Percentiles rank a stretch among this genome's conserved stretches.
These are phyloP conservation scores for Acorus gramineus DNA, from an alignment of 106 monocot genomes.

Conservation along the genomic window DNA sequence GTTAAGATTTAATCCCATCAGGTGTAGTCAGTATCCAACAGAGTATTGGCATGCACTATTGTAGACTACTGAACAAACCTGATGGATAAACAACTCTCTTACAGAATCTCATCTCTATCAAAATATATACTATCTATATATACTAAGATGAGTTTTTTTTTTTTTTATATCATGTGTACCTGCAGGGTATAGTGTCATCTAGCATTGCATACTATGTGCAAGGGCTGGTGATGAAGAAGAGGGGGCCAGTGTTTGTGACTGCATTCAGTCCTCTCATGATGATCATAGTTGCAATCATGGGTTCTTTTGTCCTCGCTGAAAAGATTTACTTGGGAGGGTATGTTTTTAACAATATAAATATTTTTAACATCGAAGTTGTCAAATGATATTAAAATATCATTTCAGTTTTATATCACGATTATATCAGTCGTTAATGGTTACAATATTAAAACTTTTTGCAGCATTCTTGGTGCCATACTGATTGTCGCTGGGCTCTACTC, in stretches of 20 bases:
- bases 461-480: conserved; percentile 55
- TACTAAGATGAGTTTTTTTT: neutral
- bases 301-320: conserved; percentile 71
- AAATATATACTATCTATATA: neutral
- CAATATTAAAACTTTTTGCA: conserved; percentile 15
- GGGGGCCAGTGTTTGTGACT: conserved; percentile 79
- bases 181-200: conserved; percentile 78
- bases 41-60: no score
- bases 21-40: no score
- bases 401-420: no score
- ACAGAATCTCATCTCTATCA: neutral
- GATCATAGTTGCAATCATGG: conserved; percentile 88
- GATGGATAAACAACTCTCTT: neutral
- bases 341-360: no score
- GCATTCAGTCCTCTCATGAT: conserved; percentile 94
- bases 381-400: no score
- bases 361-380: no score
- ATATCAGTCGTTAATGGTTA: no score
- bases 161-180: neutral
- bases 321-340: conserved; percentile 79
- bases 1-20: no score
- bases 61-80: no score
- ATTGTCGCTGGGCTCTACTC: conserved; percentile 69
- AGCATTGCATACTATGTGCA: conserved; percentile 91
- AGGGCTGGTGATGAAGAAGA: conserved; percentile 64